Evolutionary conservation across 2,329 filamentous ascomycete genomes (phyloP).

Genomic region (Colletotrichum falcatum): DNA sequence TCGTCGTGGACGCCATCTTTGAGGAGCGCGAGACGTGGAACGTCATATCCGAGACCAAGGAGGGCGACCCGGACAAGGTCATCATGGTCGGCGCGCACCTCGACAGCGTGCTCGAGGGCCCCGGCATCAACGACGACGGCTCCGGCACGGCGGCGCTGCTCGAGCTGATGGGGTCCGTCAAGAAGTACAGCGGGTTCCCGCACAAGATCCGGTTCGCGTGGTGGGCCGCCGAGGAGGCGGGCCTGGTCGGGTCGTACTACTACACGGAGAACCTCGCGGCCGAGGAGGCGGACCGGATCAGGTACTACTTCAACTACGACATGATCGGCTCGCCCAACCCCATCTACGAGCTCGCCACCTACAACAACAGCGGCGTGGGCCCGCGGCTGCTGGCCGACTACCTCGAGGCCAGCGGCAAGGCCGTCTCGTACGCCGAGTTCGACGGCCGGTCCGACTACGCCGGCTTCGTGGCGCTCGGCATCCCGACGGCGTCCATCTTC

Average conservation of each 20-base stretch:
- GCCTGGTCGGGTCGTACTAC: conserved; percentile 56
- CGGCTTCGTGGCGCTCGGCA: conserved; percentile 54
- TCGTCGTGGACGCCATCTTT: conserved; percentile 52
- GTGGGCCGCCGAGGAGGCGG: conserved; percentile 58
- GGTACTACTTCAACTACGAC: conserved; percentile 77
- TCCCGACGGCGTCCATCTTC: conserved; percentile 55
- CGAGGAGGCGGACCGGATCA: conserved; percentile 64
- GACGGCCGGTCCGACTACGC: conserved; percentile 54
- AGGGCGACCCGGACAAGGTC: conserved; percentile 56
- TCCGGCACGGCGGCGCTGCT: conserved; percentile 53
- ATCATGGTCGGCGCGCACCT: conserved; percentile 57
- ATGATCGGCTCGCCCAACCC: conserved; percentile 68
- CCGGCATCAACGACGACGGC: conserved; percentile 57
- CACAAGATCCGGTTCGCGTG: conserved; percentile 58
- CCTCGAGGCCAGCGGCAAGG: conserved; percentile 50
- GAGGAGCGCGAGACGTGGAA: conserved; percentile 55
- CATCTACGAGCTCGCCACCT: conserved; percentile 50
- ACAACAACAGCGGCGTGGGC: conserved; percentile 53
- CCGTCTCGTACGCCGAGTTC: conserved; percentile 50
- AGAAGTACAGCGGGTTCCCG: conserved; percentile 52
- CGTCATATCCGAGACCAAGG: conserved; percentile 56
- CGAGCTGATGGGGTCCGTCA: conserved; percentile 52
- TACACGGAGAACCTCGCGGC: conserved; percentile 53
- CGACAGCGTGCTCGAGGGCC: conserved; percentile 54
- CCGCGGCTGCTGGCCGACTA: conserved; percentile 51